These are phyloP conservation scores for Phaeoacremonium minimum DNA, from an alignment of 2,329 filamentous ascomycete species.

Conservation along the genomic window DNA sequence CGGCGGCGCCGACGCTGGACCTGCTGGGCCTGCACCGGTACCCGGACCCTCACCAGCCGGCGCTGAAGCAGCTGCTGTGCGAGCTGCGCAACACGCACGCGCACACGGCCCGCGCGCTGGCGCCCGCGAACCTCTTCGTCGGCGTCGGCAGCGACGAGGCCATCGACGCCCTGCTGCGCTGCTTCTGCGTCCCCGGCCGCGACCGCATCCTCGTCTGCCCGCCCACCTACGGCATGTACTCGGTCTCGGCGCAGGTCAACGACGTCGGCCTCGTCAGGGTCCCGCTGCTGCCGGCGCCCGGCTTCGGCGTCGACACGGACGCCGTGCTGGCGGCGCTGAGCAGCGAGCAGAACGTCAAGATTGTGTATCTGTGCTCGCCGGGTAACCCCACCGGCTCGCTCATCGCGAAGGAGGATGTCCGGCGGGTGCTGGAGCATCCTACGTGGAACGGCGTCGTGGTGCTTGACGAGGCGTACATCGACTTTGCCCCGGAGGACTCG, in stretches of 20 bases:
- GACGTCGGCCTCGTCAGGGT: slow-evolving; percentile 83
- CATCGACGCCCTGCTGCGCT: slow-evolving; percentile 88
- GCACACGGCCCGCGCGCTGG: slow-evolving; percentile 70
- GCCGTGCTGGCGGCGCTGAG: slow-evolving; percentile 51
- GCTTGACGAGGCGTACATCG: slow-evolving; percentile 92
- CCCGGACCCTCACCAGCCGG: slow-evolving; percentile 88
- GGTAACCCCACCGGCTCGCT: slow-evolving; percentile 88
- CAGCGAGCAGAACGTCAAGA: slow-evolving; percentile 60
- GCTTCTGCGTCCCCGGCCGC: slow-evolving; percentile 81
- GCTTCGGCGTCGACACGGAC: slow-evolving; percentile 69
- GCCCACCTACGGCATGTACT: slow-evolving; percentile 98
- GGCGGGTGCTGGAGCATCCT: slow-evolving; percentile 72
- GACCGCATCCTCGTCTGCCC: slow-evolving; percentile 94
- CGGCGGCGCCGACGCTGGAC: slow-evolving; percentile 57
- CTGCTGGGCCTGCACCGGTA: slow-evolving; percentile 86
- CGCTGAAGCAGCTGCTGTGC: slow-evolving; percentile 84
- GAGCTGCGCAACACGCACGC: slow-evolving; percentile 78
- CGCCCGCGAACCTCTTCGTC: slow-evolving; percentile 83
- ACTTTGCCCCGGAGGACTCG: slow-evolving; percentile 73
- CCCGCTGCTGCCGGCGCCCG: slow-evolving; percentile 68
- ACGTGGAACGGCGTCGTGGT: slow-evolving; percentile 95
- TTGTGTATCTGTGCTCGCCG: slow-evolving; percentile 89
- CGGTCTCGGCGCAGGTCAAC: slow-evolving; percentile 90
- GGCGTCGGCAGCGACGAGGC: slow-evolving; percentile 96
- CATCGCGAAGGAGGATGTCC: slow-evolving; percentile 71